These are phyloP conservation scores for Cladosporium sphaerospermum DNA, from an alignment of 2,329 filamentous ascomycete genomes.

Conservation along the genomic window DNA sequence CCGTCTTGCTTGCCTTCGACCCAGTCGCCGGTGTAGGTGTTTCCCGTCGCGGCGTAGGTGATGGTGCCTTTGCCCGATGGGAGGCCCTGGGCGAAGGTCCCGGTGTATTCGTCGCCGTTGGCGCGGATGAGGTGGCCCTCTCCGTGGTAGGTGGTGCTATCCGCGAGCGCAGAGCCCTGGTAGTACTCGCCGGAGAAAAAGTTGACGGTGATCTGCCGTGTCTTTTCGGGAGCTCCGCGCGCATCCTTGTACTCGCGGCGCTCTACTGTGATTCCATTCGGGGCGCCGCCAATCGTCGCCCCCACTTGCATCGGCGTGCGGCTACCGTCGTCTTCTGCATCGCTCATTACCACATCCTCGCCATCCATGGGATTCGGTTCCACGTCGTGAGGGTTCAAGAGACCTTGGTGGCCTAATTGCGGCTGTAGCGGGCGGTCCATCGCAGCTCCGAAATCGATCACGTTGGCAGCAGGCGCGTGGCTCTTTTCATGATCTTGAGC, in stretches of 20 bases:
- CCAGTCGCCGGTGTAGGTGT: slow-evolving; percentile 53
- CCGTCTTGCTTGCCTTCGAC: slow-evolving; percentile 59
- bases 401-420: neutral
- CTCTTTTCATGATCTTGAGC: neutral
- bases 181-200: slow-evolving; percentile 53
- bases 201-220: slow-evolving; percentile 45
- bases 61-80: slow-evolving; percentile 53
- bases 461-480: neutral
- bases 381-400: neutral
- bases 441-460: neutral
- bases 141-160: slow-evolving; percentile 44
- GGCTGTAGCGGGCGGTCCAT: neutral
- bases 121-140: slow-evolving; percentile 48
- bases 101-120: slow-evolving; percentile 51
- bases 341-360: slow-evolving; percentile 29
- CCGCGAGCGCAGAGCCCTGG: slow-evolving; percentile 44
- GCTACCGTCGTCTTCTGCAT: slow-evolving; percentile 17
- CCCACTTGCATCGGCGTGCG: neutral
- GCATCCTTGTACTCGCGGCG: neutral
- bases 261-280: slow-evolving; percentile 34
- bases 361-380: slow-evolving; percentile 32
- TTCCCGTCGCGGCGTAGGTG: slow-evolving; percentile 56
- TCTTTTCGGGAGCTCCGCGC: neutral
- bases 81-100: slow-evolving; percentile 47
- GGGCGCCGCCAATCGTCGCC: slow-evolving; percentile 35